These are phyloP conservation scores for Penicillium pulvis DNA, from an alignment of 495 filamentous ascomycete genomes.

Conservation along the genomic window DNA sequence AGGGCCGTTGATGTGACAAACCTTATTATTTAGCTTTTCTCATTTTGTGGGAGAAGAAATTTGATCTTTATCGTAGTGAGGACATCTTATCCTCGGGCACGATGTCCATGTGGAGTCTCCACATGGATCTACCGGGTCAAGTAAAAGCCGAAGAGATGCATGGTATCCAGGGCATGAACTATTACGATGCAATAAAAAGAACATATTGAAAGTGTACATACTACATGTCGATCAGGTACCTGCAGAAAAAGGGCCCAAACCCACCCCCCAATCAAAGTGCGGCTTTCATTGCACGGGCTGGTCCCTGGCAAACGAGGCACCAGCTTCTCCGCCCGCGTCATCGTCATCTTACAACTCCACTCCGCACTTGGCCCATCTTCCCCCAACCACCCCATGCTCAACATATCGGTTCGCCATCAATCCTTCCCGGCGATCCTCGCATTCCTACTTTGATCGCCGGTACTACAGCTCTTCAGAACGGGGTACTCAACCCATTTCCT, in stretches of 20 bases:
- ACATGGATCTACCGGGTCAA: neutral
- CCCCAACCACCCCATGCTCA: slow-evolving; percentile 14
- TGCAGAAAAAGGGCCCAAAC: neutral
- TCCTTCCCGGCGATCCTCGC: slow-evolving; percentile 16
- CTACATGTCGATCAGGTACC: neutral
- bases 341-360: slow-evolving; percentile 31
- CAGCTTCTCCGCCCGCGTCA: slow-evolving; percentile 45
- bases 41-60: neutral
- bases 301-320: slow-evolving; percentile 22
- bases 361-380: slow-evolving; percentile 15
- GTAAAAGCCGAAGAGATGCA: too few species aligned
- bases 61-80: neutral
- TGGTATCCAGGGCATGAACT: too few species aligned
- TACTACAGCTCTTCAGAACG: slow-evolving; percentile 5
- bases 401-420: slow-evolving; percentile 3
- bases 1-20: neutral
- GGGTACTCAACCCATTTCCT: slow-evolving; percentile 15
- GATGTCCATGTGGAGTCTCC: neutral
- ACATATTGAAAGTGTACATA: neutral
- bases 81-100: neutral
- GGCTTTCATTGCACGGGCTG: slow-evolving; percentile 1
- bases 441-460: slow-evolving; percentile 14
- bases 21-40: too few species aligned
- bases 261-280: neutral
- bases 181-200: too few species aligned